Base-by-base conservation (phyloP, 2,329 filamentous ascomycete genomes). In the Diplodia corticola region DNA sequence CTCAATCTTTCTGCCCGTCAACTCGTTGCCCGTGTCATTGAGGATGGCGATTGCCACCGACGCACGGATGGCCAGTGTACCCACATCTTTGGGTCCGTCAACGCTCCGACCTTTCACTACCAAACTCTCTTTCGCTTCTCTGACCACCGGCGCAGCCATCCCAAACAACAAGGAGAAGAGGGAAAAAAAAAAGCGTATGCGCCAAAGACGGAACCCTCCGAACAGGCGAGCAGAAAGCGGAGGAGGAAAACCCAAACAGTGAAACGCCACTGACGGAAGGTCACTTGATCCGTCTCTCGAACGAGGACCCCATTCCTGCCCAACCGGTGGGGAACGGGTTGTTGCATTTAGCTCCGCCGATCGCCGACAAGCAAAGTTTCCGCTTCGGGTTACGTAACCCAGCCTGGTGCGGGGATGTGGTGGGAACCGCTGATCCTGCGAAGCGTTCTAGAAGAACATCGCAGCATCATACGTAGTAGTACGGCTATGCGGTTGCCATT, bases 261-360 rank as follows among this genome's bases (percentile, higher is more conserved):
- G n/a, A 13, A 54, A n/a, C 51, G 51, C 51, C 51, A 20, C 51
- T 54, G 51, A 54, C 51, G 51, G 26, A 33, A 5, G 17, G 24
- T 30, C 49, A n/a, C 22, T 53, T 28, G 17, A 17, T 30, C 49
- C 49, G 49, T 35, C 33, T 22, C 46, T 24, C 49, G 49, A 51
- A 51, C 49, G 49, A 22, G 33, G 24, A 10, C 40, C 7, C 33
- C 33, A 13, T 44, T 33, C 7, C 40, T 61, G 57, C 57, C 57
- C 57, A 49, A 61, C 44, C 49, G n/a, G 57, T 61, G 57, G 57
- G 44, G 40, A 44, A 44, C 40, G 40, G 40, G 40, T 44, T 44
- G 57, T 61, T 44, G 17, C 26, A 33, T 61, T 61, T 61, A 61
- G 44, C 57, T 61, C 20, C 57, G 55, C 55, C 37, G 55, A 60